These are phyloP conservation scores for Oxytropis ochrocephala DNA, from an alignment of 306 rosid genomes.

Conservation along the genomic window DNA sequence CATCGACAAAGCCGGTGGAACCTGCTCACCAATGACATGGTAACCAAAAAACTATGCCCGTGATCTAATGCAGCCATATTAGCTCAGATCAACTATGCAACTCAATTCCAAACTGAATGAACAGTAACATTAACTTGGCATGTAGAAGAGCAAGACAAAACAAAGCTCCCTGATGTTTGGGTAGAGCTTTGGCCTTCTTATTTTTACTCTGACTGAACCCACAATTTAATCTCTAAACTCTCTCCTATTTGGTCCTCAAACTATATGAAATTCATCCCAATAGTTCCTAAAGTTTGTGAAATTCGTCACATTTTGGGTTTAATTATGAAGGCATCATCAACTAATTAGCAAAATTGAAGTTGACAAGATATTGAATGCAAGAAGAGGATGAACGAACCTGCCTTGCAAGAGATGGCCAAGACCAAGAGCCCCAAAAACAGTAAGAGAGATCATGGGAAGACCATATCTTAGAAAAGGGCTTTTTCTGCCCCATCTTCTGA, in stretches of 20 bases:
- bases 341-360: not conserved
- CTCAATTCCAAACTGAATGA: not conserved
- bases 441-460: conserved; percentile 88
- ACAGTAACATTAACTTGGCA: not conserved
- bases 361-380: not conserved
- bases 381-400: conserved; percentile 38
- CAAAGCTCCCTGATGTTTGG: not conserved
- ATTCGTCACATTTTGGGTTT: too few species aligned
- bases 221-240: too few species aligned
- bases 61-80: not conserved
- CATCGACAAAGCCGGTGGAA: too few species aligned
- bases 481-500: conserved; percentile 70
- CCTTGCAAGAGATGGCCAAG: conserved; percentile 90
- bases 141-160: not conserved
- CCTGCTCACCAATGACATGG: too few species aligned
- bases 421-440: conserved; percentile 74
- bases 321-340: not conserved
- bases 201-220: not conserved
- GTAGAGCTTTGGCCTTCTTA: not conserved
- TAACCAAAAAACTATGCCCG: too few species aligned
- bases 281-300: too few species aligned
- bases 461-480: conserved; percentile 80
- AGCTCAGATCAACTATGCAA: not conserved
- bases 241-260: too few species aligned
- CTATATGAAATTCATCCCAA: too few species aligned